Evolutionary conservation across 2,329 filamentous ascomycete genomes (phyloP), one percentile per base, ranked within the genome.

Genomic region (Fonsecaea nubica): DNA sequence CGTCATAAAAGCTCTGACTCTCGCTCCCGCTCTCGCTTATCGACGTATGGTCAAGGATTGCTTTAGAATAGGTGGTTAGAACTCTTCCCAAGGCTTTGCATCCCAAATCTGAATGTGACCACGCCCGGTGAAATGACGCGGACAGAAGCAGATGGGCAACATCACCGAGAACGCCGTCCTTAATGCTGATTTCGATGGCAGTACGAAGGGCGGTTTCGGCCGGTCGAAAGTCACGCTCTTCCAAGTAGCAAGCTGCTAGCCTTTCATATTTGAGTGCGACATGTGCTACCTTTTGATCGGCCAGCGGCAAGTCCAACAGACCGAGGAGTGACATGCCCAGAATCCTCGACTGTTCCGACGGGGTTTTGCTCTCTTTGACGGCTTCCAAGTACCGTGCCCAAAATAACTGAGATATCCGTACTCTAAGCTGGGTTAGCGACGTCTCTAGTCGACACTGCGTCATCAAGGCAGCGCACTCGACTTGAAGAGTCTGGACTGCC

Each of bases 301-400:
- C 69, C 1, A 71, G 40, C 3, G 77, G 73, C 52, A 78, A 78
- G 25, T 68, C 69, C 10, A 75, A 73, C 15, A 83, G 72, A 4
- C 80, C 65, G 36, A 73, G 73, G 33, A 80, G 77, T 25, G 81
- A 82, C 42, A 79, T 76, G 55, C 79, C 78, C 60, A 82, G 71
- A 38, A 78, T 67, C 4, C 75, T 74, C 5, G 80, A 55, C n/a
- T 81, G 76, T 48, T 78, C 75, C 5, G 72, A 72, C 62, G 75
- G 72, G 2, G 72, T 68, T 64, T 75, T 75, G 0, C 76, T 75
- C 40, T 73, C 64, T 64, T 80, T 77, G 58, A 78, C 80, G 55
- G 78, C 77, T 63, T 80, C 78, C 25, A 81, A 72, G 63, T 82
- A 83, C 9, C 80, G 77, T 54, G 78, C 79, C 82, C 82, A 84